These are phyloP conservation scores for Aspergillus sp. DNA, from an alignment of 2,329 filamentous ascomycete genomes.

Conservation along the genomic window DNA sequence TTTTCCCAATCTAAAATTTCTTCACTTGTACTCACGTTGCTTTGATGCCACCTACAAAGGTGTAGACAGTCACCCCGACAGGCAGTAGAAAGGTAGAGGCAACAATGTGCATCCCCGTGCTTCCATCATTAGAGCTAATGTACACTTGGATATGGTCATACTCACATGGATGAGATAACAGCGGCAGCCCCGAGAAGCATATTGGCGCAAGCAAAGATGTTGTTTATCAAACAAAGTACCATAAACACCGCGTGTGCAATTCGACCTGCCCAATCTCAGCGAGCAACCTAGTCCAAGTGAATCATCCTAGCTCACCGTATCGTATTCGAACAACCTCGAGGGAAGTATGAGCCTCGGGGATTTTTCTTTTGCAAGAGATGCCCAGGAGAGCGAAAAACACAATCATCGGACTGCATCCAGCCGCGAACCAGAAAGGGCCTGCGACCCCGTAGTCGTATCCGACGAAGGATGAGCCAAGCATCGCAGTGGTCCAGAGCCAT, in stretches of 20 bases:
- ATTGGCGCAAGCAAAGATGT: slow-evolving; percentile 54
- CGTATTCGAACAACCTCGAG: slow-evolving; percentile 55
- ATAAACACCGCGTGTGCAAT: slow-evolving; percentile 54
- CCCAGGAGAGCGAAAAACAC: slow-evolving; percentile 55
- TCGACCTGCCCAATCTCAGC: slow-evolving; percentile 22
- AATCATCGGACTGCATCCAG: slow-evolving; percentile 57
- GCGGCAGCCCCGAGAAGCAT: slow-evolving; percentile 51
- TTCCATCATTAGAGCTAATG: slow-evolving; percentile 12
- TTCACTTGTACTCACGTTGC: slow-evolving; percentile 27
- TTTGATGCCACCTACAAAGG: slow-evolving; percentile 42
- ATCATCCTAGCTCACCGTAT: slow-evolving; percentile 37
- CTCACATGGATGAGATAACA: slow-evolving; percentile 28
- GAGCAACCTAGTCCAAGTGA: neutral
- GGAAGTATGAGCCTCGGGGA: slow-evolving; percentile 55
- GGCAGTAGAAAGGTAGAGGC: slow-evolving; percentile 50
- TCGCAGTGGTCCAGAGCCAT: slow-evolving; percentile 56
- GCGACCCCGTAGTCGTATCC: slow-evolving; percentile 56
- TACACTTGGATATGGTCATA: neutral
- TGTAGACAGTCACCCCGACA: slow-evolving; percentile 40
- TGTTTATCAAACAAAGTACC: slow-evolving; percentile 53
- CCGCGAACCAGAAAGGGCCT: slow-evolving; percentile 59
- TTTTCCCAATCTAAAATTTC: neutral
- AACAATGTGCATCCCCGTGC: slow-evolving; percentile 52
- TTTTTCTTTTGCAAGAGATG: slow-evolving; percentile 53
- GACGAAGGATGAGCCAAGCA: slow-evolving; percentile 51